Evolutionary conservation across 1,284 basidiomycete genomes (phyloP).

Genomic region (Malassezia psittaci): DNA sequence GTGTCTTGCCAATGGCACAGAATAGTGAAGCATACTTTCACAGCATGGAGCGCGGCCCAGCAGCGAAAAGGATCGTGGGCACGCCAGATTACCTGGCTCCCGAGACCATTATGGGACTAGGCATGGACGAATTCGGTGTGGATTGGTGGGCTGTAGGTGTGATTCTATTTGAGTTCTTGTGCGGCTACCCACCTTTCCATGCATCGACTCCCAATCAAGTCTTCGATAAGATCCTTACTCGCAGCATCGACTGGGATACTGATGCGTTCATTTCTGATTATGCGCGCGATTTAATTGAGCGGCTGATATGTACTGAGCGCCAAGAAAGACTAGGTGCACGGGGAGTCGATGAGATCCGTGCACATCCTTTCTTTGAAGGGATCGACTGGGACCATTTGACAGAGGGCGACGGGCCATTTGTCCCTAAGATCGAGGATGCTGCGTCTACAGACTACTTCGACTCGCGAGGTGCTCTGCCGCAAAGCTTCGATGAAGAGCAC

Average conservation of each 20-base stretch:
- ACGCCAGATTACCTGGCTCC: conserved; percentile 95
- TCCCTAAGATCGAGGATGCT: conserved; percentile 85
- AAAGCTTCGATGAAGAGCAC: conserved; percentile 62
- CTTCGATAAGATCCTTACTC: conserved; percentile 96
- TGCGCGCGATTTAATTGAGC: conserved; percentile 81
- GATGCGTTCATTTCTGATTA: conserved; percentile 70
- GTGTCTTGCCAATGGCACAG: conserved; percentile 55
- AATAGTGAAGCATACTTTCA: conserved; percentile 46
- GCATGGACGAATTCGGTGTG: conserved; percentile 86
- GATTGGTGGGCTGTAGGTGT: conserved; percentile 99
- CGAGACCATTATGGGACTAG: conserved; percentile 88
- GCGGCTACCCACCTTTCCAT: conserved; percentile 94
- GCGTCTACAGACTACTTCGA: conserved; percentile 99
- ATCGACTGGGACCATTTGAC: conserved; percentile 90
- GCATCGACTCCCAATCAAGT: conserved; percentile 92
- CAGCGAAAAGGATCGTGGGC: conserved; percentile 60
- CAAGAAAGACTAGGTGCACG: conserved; percentile 68
- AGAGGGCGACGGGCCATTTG: conserved; percentile 79
- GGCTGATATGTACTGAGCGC: conserved; percentile 74
- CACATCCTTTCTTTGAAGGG: conserved; percentile 77
- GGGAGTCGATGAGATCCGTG: conserved; percentile 85
- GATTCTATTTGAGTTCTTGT: conserved; percentile 95
- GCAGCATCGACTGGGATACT: conserved; percentile 87
- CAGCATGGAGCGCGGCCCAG: conserved; percentile 7
- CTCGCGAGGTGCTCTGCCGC: conserved; percentile 76